A percentile compares a stretch with the other conserved stretches of the same genome.
These are phyloP conservation scores for Babesia bovis DNA, from an alignment of 169 alveolate genomes.

Conservation along the genomic window DNA sequence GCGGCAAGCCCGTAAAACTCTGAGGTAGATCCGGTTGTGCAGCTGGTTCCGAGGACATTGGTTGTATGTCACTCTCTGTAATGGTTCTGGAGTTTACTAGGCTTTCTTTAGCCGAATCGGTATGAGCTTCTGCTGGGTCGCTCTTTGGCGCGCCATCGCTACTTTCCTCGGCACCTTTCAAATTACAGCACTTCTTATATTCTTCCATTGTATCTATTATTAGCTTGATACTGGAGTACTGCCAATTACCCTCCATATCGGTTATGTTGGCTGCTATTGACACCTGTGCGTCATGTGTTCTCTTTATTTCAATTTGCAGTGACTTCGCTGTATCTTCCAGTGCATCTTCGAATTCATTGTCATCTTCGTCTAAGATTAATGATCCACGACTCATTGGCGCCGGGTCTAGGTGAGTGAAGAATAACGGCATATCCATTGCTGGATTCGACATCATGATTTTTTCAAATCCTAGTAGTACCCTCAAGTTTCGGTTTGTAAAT, in stretches of 20 bases:
- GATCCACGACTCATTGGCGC: background rate
- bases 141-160: background rate
- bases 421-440: slow-evolving; percentile 55
- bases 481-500: background rate
- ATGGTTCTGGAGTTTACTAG: background rate
- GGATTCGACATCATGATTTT: slow-evolving; percentile 58
- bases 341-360: slow-evolving; percentile 62
- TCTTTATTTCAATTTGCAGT: slow-evolving; percentile 28
- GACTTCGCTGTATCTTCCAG: slow-evolving; percentile 60
- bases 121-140: background rate
- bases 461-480: slow-evolving; percentile 38
- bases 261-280: slow-evolving; percentile 31
- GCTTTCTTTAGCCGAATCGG: background rate
- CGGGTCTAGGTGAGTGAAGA: slow-evolving; percentile 26
- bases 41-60: background rate
- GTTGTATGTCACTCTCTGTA: background rate
- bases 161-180: background rate
- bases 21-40: background rate
- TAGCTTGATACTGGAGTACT: slow-evolving; percentile 42
- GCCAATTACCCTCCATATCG: slow-evolving; percentile 68
- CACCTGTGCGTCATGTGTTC: background rate
- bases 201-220: slow-evolving; percentile 60
- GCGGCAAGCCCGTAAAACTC: background rate
- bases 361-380: slow-evolving; percentile 3
- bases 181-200: slow-evolving; percentile 16